phyloP scores from a whole-genome alignment of 768 basidiomycete species.

The Rhodotorula kratochvilovae region DNA sequence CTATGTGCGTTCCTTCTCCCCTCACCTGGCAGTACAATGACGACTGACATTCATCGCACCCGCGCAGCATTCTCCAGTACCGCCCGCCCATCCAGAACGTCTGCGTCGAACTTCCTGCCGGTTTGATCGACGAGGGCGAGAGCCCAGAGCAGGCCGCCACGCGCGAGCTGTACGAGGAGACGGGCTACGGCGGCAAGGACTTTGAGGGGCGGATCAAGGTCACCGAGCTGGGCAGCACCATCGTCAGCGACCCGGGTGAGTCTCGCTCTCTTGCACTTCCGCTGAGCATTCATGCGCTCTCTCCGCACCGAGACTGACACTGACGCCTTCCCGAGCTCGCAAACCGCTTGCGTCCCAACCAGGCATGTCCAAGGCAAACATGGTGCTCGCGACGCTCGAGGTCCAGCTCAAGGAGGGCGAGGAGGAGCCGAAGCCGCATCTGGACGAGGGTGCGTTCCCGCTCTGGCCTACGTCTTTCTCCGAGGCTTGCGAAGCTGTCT shows the following conservation, averaged over 20 bases:
- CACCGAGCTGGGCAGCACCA: conserved; percentile 54
- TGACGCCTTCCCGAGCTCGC: background rate
- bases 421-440: conserved; percentile 61
- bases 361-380: conserved; percentile 93
- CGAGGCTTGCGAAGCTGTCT: too few species aligned
- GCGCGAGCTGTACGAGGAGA: conserved; percentile 88
- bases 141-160: conserved; percentile 72
- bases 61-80: conserved; percentile 82
- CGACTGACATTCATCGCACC: conserved; percentile 39
- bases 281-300: too few species aligned
- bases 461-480: too few species aligned
- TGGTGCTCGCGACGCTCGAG: conserved; percentile 71
- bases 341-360: background rate
- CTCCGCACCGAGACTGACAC: background rate
- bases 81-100: conserved; percentile 64
- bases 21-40: background rate
- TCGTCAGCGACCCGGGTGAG: conserved; percentile 49
- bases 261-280: background rate
- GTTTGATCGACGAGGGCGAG: conserved; percentile 81
- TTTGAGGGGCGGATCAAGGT: conserved; percentile 54
- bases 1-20: conserved; percentile 37
- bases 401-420: conserved; percentile 54
- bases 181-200: conserved; percentile 62
- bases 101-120: conserved; percentile 58
- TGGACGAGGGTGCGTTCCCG: conserved; percentile 53